Percentiles rank a stretch among this genome's conserved stretches.
These are phyloP conservation scores for Fusarium duplospermum DNA, from an alignment of 2,329 filamentous ascomycete genomes.

Conservation along the genomic window DNA sequence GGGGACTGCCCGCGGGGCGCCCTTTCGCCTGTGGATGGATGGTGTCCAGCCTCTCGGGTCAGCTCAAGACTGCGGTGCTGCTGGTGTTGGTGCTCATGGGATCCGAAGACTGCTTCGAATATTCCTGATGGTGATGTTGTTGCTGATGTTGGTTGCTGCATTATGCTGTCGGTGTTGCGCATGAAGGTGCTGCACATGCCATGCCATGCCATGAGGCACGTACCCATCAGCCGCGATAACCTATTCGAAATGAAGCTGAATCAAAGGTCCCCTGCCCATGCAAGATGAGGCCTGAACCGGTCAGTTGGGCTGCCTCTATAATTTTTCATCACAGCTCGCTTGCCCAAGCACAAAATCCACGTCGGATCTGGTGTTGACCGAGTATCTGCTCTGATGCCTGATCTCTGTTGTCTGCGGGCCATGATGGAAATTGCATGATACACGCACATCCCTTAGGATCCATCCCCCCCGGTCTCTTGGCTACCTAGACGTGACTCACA, in stretches of 20 bases:
- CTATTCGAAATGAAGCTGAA: not conserved
- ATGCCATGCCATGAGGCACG: not conserved
- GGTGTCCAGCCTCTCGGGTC: conserved; percentile 39
- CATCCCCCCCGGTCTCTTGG: not conserved
- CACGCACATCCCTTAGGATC: not conserved
- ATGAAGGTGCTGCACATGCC: not conserved
- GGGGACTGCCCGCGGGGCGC: conserved; percentile 12
- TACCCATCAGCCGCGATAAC: not conserved
- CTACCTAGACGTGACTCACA: conserved; percentile 1
- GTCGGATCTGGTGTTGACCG: not conserved
- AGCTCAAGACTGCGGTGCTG: conserved; percentile 26
- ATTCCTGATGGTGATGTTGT: not conserved
- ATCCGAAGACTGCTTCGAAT: conserved; percentile 7
- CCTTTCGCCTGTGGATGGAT: conserved; percentile 24
- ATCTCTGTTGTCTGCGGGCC: not conserved
- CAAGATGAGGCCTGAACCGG: conserved; percentile 40
- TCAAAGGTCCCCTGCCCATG: conserved; percentile 34
- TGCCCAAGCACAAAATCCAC: not conserved
- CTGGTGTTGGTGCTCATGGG: conserved; percentile 18
- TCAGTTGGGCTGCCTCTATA: conserved; percentile 35
- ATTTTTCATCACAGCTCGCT: not conserved
- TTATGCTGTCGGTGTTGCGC: not conserved
- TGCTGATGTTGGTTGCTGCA: not conserved
- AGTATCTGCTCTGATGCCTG: conserved; percentile 8
- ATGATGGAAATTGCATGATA: conserved; percentile 1